Percentiles rank a stretch among this genome's conserved stretches.
phyloP scores from a whole-genome alignment of 176 grass and related monocot genomes.

The Ensete ventricosum region DNA sequence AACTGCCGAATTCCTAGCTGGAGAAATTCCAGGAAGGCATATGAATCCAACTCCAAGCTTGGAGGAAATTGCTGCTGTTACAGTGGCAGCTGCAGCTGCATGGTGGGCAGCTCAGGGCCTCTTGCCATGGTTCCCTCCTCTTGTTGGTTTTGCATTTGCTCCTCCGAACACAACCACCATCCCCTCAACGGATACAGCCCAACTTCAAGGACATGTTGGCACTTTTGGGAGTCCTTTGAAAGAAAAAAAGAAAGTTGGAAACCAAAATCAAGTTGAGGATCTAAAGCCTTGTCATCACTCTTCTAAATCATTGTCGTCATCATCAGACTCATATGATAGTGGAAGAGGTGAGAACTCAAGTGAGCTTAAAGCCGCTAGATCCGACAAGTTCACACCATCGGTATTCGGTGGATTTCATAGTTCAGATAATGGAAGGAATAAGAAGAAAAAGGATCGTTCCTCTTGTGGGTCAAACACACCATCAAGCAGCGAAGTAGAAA shows the following conservation, averaged over 20 bases:
- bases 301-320: constrained; percentile 7
- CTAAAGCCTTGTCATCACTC: constrained; percentile 1
- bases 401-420: constrained; percentile 28
- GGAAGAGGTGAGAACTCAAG: constrained; percentile 34
- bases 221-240: constrained; percentile 25
- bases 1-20: constrained; percentile 37
- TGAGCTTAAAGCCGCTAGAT: constrained; percentile 33
- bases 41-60: constrained; percentile 38
- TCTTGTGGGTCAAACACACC: constrained; percentile 92
- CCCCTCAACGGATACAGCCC: constrained; percentile 22
- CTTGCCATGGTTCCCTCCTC: constrained; percentile 47
- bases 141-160: constrained; percentile 37
- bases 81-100: constrained; percentile 79
- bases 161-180: constrained; percentile 28
- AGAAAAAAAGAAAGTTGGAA: constrained; percentile 26
- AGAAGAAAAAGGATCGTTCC: constrained; percentile 78
- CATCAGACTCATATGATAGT: constrained; percentile 33
- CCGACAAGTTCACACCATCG: constrained; percentile 25
- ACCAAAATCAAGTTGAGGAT: constrained; percentile 29
- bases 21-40: constrained; percentile 33
- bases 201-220: constrained; percentile 27
- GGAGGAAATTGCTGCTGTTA: constrained; percentile 62
- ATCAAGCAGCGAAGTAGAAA: constrained; percentile 74
- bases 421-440: constrained; percentile 31
- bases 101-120: constrained; percentile 96